Evolutionary conservation across 2,329 filamentous ascomycete species (phyloP), one percentile per base, ranked within the genome.

Genomic region (Kalaharituber pfeilii): DNA sequence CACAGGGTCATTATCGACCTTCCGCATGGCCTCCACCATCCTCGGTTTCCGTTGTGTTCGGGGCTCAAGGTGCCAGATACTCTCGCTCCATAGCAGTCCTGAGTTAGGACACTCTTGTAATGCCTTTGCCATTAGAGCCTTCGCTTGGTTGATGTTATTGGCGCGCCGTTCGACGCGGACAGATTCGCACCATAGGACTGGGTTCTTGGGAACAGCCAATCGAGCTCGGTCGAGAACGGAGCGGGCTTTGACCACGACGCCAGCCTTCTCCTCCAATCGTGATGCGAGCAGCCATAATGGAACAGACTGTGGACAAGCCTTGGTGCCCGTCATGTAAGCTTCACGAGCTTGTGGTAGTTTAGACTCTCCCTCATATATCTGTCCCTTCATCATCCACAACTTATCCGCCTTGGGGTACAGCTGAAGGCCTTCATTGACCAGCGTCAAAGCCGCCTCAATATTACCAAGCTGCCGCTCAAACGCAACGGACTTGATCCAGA

Each of bases 311-410:
- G 88, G 80, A 54, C 86, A 89, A 0, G 86, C 85, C 64, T 91
- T 84, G 39, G 89, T 93, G 30, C 91, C 91, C 3, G 85, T 82
- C 56, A 78, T 79, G 69, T 91, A 96, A 0, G 89, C 87, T 67
- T 96, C 87, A 49, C 91, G 80, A 2, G 91, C 91, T 68, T 91
- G 84, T 0, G 83, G 81, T 13, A 83, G 71, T 70, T 86, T 87
- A 62, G 78, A 81, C 49, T 87, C 76, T 44, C 81, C 77, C 65
- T 95, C 84, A 73, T 98, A 98, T 59, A 96, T 91, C 66, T 98
- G 91, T 0, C 93, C 91, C 70, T 98, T 98, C 73, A 94, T 85
- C 84, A 96, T 95, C 82, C 89, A 95, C 24, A 98, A 75, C 69
- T 96, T 96, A 52, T 86, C 76, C 11, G 83, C 79, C 45, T 80